Conservation (phyloP, 106 monocot genomes). For the Dendrobium catenatum region DNA sequence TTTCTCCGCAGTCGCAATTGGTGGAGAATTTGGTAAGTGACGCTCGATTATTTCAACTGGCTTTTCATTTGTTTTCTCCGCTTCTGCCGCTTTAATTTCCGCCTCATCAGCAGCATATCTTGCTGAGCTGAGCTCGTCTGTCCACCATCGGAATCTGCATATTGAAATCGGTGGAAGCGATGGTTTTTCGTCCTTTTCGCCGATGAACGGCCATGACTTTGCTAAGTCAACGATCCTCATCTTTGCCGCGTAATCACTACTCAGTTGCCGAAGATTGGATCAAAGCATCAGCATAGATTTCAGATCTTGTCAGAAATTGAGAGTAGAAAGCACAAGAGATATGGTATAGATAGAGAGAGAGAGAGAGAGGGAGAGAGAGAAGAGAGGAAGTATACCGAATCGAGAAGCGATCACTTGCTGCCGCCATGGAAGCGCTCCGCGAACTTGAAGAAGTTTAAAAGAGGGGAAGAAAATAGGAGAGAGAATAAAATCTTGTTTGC, state of each 20-base stretch:
- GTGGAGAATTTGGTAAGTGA: no score
- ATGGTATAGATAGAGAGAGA: not conserved
- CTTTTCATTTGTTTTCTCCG: not conserved
- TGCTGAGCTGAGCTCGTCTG: conserved; percentile 20
- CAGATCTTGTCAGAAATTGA: not conserved
- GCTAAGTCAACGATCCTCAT: conserved; percentile 13
- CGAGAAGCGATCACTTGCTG: not conserved
- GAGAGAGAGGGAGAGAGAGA: not conserved
- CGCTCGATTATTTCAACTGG: not conserved
- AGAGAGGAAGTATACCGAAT: not conserved
- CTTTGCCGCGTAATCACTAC: conserved; percentile 20
- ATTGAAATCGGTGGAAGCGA: conserved; percentile 23
- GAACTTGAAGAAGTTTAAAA: not conserved
- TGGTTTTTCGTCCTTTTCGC: not conserved
- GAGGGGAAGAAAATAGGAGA: not conserved
- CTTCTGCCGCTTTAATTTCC: not conserved
- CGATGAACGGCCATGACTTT: conserved; percentile 28
- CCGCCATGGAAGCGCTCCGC: not conserved
- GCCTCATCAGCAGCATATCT: not conserved
- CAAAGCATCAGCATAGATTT: not conserved
- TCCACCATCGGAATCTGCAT: conserved; percentile 43
- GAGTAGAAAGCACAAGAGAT: not conserved
- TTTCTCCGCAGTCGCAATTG: not conserved
- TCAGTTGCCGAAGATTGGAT: not conserved
- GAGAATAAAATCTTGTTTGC: not conserved